A percentile compares a stretch with the other conserved stretches of the same genome.
phyloP scores from a whole-genome alignment of 371 early-diverging fungal genomes.

The Coemansia sp. region DNA sequence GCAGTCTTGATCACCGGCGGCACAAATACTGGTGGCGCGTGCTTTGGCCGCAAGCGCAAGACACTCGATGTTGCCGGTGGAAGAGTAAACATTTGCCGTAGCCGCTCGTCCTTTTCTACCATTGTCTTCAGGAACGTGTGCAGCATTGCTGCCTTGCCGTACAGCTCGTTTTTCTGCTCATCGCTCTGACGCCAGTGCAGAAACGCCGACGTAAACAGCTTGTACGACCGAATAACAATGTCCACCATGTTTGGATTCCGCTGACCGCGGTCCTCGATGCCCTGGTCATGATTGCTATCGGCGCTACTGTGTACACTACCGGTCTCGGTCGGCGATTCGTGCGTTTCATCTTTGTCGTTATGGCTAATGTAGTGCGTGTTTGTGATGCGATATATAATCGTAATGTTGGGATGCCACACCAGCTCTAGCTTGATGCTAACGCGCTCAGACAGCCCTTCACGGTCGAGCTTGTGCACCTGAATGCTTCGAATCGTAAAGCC shows the following conservation, averaged over 20 bases:
- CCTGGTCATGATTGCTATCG: not conserved
- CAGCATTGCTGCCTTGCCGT: constrained; percentile 36
- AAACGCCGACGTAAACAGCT: constrained; percentile 45
- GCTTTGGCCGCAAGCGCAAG: not conserved
- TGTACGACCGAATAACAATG: constrained; percentile 50
- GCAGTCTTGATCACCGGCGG: constrained; percentile 10
- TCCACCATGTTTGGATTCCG: constrained; percentile 47
- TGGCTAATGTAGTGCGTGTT: constrained; percentile 25
- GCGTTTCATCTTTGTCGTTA: not conserved
- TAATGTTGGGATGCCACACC: constrained; percentile 84
- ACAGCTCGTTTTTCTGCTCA: constrained; percentile 22
- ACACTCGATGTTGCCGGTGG: constrained; percentile 12
- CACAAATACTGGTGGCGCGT: constrained; percentile 28
- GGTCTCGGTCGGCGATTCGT: not conserved
- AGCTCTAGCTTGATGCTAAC: constrained; percentile 64
- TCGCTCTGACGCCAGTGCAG: constrained; percentile 17
- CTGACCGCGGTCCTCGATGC: constrained; percentile 33
- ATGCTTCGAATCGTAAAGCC: constrained; percentile 74
- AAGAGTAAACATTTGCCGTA: constrained; percentile 31
- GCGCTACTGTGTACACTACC: not conserved
- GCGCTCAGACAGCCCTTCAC: constrained; percentile 53
- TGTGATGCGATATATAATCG: constrained; percentile 79
- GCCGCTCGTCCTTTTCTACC: constrained; percentile 46
- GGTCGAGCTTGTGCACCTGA: constrained; percentile 49
- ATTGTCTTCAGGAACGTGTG: constrained; percentile 42